These are phyloP conservation scores for Nyctanthes arbortristis DNA, from an alignment of 257 asterid genomes.

Conservation along the genomic window DNA sequence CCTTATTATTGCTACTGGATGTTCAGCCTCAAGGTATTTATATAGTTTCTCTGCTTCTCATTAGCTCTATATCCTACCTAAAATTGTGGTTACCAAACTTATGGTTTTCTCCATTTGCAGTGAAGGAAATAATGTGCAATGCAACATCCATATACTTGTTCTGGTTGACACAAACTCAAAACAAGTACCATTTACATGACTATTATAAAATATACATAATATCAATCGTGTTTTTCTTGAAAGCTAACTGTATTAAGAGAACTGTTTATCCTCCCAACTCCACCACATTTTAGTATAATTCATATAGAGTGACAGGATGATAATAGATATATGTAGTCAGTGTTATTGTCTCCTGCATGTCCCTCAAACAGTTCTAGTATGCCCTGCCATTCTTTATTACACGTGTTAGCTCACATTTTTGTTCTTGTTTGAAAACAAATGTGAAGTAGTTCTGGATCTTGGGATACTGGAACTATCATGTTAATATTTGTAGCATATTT, in stretches of 20 bases:
- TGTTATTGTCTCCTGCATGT: background rate
- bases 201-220: too few species aligned
- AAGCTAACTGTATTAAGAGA: background rate
- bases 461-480: background rate
- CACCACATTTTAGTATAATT: background rate
- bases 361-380: background rate
- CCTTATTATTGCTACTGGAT: slow-evolving; percentile 52
- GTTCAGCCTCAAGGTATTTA: slow-evolving; percentile 43
- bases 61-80: background rate
- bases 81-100: background rate
- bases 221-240: too few species aligned
- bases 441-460: background rate
- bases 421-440: background rate
- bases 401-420: background rate
- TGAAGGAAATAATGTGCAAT: background rate
- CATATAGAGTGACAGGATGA: background rate
- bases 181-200: background rate
- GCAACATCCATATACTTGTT: background rate
- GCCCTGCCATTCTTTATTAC: background rate
- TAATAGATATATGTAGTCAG: background rate
- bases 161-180: background rate
- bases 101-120: background rate
- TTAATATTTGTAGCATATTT: background rate
- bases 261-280: background rate
- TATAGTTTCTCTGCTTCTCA: background rate